These are phyloP conservation scores for Nissolia schottii DNA, from an alignment of 306 rosid genomes.

Conservation along the genomic window DNA sequence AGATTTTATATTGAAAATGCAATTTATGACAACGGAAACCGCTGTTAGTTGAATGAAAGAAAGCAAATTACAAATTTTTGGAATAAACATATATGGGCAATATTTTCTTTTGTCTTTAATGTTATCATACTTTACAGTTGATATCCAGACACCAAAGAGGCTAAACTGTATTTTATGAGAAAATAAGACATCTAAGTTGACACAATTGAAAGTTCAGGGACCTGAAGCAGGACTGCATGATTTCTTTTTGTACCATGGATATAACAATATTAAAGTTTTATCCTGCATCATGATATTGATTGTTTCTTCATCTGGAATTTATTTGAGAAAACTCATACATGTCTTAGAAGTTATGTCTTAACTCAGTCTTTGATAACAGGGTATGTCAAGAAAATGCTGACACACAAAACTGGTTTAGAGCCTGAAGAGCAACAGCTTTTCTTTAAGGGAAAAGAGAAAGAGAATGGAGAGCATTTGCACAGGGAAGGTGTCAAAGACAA, in stretches of 20 bases:
- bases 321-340: background rate
- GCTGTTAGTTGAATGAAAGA: background rate
- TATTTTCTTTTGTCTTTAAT: background rate
- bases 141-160: background rate
- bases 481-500: slow-evolving; percentile 73
- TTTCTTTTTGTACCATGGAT: background rate
- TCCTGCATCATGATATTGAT: background rate
- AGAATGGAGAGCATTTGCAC: slow-evolving; percentile 59
- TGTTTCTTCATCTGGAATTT: slow-evolving; percentile 3
- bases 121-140: background rate
- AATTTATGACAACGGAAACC: background rate
- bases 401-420: slow-evolving; percentile 59
- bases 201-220: background rate
- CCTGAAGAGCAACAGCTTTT: slow-evolving; percentile 65
- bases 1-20: background rate
- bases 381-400: slow-evolving; percentile 60
- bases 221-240: background rate
- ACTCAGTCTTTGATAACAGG: slow-evolving; percentile 40
- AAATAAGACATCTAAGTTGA: background rate
- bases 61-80: background rate
- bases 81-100: background rate
- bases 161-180: background rate
- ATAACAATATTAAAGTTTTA: background rate
- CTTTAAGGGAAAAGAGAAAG: slow-evolving; percentile 70
- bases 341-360: slow-evolving; percentile 9